These are phyloP conservation scores for Dendrobium catenatum DNA, from an alignment of 106 monocot genomes.

Conservation along the genomic window DNA sequence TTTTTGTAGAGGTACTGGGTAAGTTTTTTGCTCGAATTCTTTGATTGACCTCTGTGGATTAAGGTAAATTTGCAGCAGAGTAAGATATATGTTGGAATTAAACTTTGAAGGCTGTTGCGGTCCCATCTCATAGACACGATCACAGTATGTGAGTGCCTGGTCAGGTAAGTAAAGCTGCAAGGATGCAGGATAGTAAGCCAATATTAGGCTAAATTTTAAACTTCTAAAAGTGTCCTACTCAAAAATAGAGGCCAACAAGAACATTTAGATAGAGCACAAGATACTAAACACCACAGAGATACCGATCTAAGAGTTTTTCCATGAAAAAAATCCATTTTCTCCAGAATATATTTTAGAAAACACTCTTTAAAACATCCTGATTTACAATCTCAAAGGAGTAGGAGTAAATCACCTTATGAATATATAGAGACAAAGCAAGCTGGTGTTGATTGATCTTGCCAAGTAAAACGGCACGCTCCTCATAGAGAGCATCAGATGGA, in stretches of 20 bases:
- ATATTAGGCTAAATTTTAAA: not conserved
- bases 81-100: constrained; percentile 70
- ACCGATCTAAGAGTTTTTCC: not conserved
- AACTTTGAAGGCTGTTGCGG: constrained; percentile 51
- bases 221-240: not conserved
- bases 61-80: constrained; percentile 91
- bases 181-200: not conserved
- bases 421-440: constrained; percentile 85
- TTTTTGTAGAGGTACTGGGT: constrained; percentile 31
- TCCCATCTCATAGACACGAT: constrained; percentile 69
- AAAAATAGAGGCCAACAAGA: not conserved
- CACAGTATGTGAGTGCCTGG: constrained; percentile 81
- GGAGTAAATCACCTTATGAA: constrained; percentile 62
- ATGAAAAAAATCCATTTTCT: not conserved
- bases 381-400: not conserved
- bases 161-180: constrained; percentile 79
- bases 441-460: constrained; percentile 91
- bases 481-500: constrained; percentile 78
- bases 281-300: not conserved
- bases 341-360: not conserved
- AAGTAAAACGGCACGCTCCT: constrained; percentile 83
- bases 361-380: not conserved
- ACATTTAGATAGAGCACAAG: not conserved
- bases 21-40: constrained; percentile 48
- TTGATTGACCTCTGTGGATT: constrained; percentile 55